Evolutionary conservation across 768 basidiomycete genomes (phyloP).

Genomic region (Suillus decipiens): DNA sequence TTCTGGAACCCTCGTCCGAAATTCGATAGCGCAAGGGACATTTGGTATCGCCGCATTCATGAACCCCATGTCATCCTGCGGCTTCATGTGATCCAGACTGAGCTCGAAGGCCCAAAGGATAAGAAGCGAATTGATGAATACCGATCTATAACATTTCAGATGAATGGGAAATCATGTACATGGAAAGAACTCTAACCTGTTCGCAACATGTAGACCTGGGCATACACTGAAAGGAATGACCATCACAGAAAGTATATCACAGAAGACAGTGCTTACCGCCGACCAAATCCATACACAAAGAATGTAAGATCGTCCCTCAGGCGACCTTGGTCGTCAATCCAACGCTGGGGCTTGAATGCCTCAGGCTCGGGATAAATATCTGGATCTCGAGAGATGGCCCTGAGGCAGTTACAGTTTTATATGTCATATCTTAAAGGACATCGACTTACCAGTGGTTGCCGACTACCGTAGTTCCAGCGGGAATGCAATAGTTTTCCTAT

Average conservation of each 20-base stretch:
- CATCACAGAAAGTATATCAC: neutral
- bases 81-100: neutral
- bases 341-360: neutral
- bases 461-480: neutral
- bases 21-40: neutral
- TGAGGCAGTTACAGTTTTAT: neutral
- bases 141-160: neutral
- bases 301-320: neutral
- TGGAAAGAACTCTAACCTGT: neutral
- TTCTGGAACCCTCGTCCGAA: neutral
- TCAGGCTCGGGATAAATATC: neutral
- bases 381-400: slow-evolving; percentile 7
- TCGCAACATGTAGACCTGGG: neutral
- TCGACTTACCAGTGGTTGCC: neutral
- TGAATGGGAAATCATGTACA: neutral
- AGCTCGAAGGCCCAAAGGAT: neutral
- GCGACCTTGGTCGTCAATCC: neutral
- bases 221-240: neutral
- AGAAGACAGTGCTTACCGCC: neutral
- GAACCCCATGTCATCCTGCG: slow-evolving; percentile 1
- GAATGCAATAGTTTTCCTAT: slow-evolving; percentile 1
- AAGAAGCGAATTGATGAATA: neutral
- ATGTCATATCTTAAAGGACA: neutral
- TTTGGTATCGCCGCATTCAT: neutral
- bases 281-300: slow-evolving; percentile 2